Conservation (phyloP, 1,284 basidiomycete species). For the Cutaneotrichosporon spelunceum region DNA sequence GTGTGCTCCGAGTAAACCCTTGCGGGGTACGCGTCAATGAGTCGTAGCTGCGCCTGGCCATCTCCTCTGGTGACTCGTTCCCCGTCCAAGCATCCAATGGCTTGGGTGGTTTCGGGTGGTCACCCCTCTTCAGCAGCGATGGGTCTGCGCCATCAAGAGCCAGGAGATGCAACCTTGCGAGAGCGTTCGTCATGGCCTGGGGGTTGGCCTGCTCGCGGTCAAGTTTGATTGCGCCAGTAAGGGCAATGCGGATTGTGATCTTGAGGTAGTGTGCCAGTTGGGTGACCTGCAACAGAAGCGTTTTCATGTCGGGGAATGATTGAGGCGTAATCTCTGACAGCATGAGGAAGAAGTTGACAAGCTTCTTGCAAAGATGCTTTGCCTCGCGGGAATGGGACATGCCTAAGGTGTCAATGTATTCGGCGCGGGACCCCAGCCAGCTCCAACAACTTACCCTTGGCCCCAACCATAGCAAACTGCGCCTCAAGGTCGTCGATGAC, state of each 20-base stretch:
- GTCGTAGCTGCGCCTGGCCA: slow-evolving; percentile 41
- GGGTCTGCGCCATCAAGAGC: slow-evolving; percentile 85
- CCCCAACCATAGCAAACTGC: slow-evolving; percentile 73
- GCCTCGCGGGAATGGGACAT: slow-evolving; percentile 98
- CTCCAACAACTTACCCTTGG: slow-evolving; percentile 66
- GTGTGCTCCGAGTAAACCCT: slow-evolving; percentile 64
- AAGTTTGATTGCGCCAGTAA: slow-evolving; percentile 91
- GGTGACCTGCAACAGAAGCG: slow-evolving; percentile 94
- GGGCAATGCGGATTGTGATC: slow-evolving; percentile 95
- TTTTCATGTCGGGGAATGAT: slow-evolving; percentile 74
- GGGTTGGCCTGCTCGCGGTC: slow-evolving; percentile 82
- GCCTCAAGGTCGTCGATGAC: slow-evolving; percentile 95
- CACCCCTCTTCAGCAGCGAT: slow-evolving; percentile 57
- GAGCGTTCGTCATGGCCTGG: slow-evolving; percentile 81
- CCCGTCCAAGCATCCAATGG: slow-evolving; percentile 20
- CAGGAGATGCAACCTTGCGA: slow-evolving; percentile 86
- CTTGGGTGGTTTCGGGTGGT: slow-evolving; percentile 28
- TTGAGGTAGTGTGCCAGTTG: slow-evolving; percentile 98
- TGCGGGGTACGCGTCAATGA: slow-evolving; percentile 42
- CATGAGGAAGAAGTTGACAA: slow-evolving; percentile 96
- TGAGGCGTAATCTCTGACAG: slow-evolving; percentile 60
- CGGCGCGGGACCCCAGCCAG: slow-evolving; percentile 11
- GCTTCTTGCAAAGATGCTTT: slow-evolving; percentile 97
- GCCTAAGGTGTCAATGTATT: slow-evolving; percentile 56
- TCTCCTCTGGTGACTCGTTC: slow-evolving; percentile 37